These are phyloP conservation scores for Xylaria palmicola DNA, from an alignment of 495 filamentous ascomycete species.

Conservation along the genomic window DNA sequence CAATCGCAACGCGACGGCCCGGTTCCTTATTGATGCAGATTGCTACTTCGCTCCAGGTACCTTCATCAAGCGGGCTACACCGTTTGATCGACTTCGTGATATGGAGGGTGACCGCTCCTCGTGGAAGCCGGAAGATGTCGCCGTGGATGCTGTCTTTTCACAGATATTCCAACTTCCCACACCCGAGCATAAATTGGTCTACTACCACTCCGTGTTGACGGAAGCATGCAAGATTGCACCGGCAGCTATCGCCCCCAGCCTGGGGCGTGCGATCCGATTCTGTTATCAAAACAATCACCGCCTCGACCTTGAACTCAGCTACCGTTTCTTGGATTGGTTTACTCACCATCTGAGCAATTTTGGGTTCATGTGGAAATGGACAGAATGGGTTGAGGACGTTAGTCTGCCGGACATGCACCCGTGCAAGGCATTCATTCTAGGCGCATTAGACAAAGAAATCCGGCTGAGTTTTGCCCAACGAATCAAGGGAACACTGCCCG, in stretches of 20 bases:
- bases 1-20: conserved; percentile 83
- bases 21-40: conserved; percentile 89
- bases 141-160: conserved; percentile 94
- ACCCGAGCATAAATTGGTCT: conserved; percentile 91
- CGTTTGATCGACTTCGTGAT: conserved; percentile 85
- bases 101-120: conserved; percentile 64
- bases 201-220: conserved; percentile 92
- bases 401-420: conserved; percentile 74
- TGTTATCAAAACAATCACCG: conserved; percentile 76
- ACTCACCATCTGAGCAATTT: conserved; percentile 98
- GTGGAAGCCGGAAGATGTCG: conserved; percentile 98
- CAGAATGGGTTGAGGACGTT: conserved; percentile 92
- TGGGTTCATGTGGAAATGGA: conserved; percentile 99
- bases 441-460: conserved; percentile 94
- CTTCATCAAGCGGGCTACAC: conserved; percentile 89
- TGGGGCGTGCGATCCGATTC: conserved; percentile 91
- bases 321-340: conserved; percentile 97
- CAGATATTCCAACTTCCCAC: conserved; percentile 85
- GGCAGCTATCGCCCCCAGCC: conserved; percentile 89
- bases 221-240: conserved; percentile 94
- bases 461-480: conserved; percentile 93
- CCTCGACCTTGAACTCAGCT: conserved; percentile 82
- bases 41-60: conserved; percentile 86
- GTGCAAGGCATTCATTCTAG: conserved; percentile 87
- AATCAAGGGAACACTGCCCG: conserved; percentile 89